phyloP scores from a whole-genome alignment of 805 yeast genomes.

The Lipomyces oligophaga region DNA sequence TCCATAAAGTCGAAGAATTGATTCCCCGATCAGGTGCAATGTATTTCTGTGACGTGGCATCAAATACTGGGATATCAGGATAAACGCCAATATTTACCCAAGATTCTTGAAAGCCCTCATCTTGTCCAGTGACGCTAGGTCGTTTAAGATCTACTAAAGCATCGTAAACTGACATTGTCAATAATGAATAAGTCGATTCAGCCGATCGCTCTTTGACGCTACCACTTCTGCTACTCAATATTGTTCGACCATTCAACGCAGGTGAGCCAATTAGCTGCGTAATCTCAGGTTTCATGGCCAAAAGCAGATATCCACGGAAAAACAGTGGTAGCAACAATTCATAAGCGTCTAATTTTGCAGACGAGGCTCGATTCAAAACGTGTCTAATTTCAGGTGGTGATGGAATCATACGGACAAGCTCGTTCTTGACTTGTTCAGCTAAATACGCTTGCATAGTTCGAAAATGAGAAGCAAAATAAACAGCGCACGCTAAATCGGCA shows the following conservation, averaged over 20 bases:
- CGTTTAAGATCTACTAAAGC: background rate
- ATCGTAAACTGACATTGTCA: slow-evolving; percentile 11
- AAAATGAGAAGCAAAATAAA: slow-evolving; percentile 23
- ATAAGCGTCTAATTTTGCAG: slow-evolving; percentile 9
- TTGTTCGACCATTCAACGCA: slow-evolving; percentile 5
- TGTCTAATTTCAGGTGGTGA: slow-evolving; percentile 13
- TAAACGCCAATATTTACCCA: slow-evolving; percentile 4
- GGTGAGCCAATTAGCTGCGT: slow-evolving; percentile 1
- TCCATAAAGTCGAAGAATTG: background rate
- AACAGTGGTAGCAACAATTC: slow-evolving; percentile 19
- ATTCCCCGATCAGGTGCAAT: too few species aligned
- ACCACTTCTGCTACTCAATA: background rate
- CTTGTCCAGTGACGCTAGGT: background rate
- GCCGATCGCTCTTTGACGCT: background rate
- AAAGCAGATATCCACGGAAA: slow-evolving; percentile 21
- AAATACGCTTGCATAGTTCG: slow-evolving; percentile 17
- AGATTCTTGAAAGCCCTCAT: background rate
- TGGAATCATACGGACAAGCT: slow-evolving; percentile 7
- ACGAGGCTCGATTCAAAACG: background rate
- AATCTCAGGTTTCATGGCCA: slow-evolving; percentile 5
- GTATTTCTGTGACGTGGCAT: background rate
- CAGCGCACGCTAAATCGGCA: slow-evolving; percentile 9
- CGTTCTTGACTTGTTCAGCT: slow-evolving; percentile 1
- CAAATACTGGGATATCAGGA: slow-evolving; percentile 5
- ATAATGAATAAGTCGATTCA: background rate